Percentiles rank a stretch among this genome's conserved stretches.
These are phyloP conservation scores for Stylonectria norvegica DNA, from an alignment of 2,329 filamentous ascomycete species.

Conservation along the genomic window DNA sequence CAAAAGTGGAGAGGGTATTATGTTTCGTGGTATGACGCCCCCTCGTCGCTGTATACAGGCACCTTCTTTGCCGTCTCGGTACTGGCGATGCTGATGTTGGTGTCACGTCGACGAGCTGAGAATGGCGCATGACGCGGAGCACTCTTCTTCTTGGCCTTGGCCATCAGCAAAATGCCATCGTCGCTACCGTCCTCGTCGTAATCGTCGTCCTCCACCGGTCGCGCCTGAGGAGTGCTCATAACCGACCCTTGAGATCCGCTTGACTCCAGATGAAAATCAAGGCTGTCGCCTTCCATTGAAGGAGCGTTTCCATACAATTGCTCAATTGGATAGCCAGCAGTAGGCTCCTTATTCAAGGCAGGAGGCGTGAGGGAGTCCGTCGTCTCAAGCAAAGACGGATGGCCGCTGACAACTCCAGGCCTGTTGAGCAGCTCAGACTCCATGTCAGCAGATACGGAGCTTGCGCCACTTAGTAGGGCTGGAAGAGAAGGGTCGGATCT, in stretches of 20 bases:
- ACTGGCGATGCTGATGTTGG: constrained; percentile 58
- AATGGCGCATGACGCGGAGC: constrained; percentile 28
- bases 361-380: constrained; percentile 55
- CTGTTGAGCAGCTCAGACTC: constrained; percentile 57
- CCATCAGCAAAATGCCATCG: constrained; percentile 53
- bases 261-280: constrained; percentile 29
- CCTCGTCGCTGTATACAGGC: constrained; percentile 35
- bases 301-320: constrained; percentile 33
- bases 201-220: constrained; percentile 40
- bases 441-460: constrained; percentile 60
- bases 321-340: constrained; percentile 46
- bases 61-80: constrained; percentile 63
- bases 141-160: constrained; percentile 46
- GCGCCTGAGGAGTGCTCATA: constrained; percentile 26
- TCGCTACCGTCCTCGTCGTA: constrained; percentile 51
- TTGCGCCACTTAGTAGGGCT: constrained; percentile 60
- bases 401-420: constrained; percentile 43
- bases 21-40: constrained; percentile 23
- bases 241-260: constrained; percentile 18
- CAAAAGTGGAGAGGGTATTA: constrained; percentile 23
- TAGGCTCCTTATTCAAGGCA: constrained; percentile 46
- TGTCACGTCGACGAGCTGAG: constrained; percentile 51
- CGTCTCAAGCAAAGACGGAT: constrained; percentile 46
- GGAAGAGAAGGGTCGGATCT: constrained; percentile 63
- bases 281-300: constrained; percentile 32